A percentile compares a stretch with the other conserved stretches of the same genome.
Evolutionary conservation across 305 asterid genomes (phyloP).

Genomic region (Fraxinus greggii): DNA sequence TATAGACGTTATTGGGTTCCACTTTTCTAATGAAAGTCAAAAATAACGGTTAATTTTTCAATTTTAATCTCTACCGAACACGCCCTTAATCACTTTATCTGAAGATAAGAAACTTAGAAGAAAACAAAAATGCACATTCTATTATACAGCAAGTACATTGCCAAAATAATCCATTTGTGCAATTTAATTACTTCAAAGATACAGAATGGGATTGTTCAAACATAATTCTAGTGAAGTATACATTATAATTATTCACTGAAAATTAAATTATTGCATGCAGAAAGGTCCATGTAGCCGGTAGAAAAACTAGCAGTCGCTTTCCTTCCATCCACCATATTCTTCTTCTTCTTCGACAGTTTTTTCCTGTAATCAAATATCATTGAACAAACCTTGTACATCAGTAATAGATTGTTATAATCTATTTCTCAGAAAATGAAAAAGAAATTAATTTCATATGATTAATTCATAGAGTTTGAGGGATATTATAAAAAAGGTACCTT

Average conservation of each 20-base stretch:
- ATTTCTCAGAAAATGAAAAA: neutral
- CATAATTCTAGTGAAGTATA: no score
- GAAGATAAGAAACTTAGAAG: no score
- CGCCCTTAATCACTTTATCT: no score
- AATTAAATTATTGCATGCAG: neutral
- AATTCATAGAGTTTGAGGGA: neutral
- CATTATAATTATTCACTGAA: neutral
- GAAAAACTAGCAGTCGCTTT: constrained; percentile 23
- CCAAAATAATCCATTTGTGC: neutral
- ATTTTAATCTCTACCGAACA: no score
- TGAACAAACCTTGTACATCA: neutral
- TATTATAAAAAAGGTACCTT: constrained; percentile 23
- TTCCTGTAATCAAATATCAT: constrained; percentile 7
- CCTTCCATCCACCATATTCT: constrained; percentile 46
- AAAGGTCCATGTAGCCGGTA: neutral
- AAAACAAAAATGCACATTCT: neutral
- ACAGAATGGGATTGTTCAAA: neutral
- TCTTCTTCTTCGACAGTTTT: constrained; percentile 11
- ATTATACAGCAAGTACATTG: no score
- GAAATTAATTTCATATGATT: no score
- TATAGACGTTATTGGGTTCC: no score
- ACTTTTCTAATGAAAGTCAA: no score
- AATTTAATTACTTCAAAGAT: neutral
- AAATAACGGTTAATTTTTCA: no score
- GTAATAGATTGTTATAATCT: neutral